A percentile compares a stretch with the other conserved stretches of the same genome.
phyloP scores from a whole-genome alignment of 1,284 basidiomycete genomes.

The Ustilago tritici region DNA sequence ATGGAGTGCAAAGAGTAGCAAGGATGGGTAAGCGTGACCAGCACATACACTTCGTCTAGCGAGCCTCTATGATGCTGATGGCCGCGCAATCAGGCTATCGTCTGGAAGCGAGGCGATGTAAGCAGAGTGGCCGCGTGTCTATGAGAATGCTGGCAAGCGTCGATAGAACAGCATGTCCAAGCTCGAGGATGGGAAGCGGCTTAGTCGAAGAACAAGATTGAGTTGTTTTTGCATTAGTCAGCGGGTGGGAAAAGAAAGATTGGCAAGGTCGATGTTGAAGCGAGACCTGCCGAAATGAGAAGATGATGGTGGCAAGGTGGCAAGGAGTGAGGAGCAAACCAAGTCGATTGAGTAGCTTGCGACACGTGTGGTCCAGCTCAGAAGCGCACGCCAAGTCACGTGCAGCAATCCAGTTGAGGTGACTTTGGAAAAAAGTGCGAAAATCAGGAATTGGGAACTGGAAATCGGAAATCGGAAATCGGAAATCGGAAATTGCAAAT shows the following conservation, averaged over 20 bases:
- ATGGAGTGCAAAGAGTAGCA: slow-evolving; percentile 6
- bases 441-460: neutral
- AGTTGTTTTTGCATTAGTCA: neutral
- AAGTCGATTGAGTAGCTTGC: too few species aligned
- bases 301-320: too few species aligned
- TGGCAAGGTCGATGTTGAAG: too few species aligned
- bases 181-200: neutral
- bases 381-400: too few species aligned
- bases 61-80: slow-evolving; percentile 4
- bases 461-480: neutral
- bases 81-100: slow-evolving; percentile 1
- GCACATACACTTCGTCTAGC: slow-evolving; percentile 29
- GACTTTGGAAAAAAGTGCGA: slow-evolving; percentile 4
- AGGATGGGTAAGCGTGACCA: slow-evolving; percentile 16
- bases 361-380: too few species aligned
- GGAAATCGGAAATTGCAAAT: neutral
- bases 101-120: neutral
- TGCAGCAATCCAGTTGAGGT: neutral
- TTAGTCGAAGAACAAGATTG: neutral
- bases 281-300: too few species aligned
- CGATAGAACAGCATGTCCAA: neutral
- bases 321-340: too few species aligned
- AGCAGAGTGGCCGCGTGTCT: neutral
- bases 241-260: neutral
- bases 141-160: neutral